phyloP scores from a whole-genome alignment of 305 asterid species.

The Fraxinus baroniana region DNA sequence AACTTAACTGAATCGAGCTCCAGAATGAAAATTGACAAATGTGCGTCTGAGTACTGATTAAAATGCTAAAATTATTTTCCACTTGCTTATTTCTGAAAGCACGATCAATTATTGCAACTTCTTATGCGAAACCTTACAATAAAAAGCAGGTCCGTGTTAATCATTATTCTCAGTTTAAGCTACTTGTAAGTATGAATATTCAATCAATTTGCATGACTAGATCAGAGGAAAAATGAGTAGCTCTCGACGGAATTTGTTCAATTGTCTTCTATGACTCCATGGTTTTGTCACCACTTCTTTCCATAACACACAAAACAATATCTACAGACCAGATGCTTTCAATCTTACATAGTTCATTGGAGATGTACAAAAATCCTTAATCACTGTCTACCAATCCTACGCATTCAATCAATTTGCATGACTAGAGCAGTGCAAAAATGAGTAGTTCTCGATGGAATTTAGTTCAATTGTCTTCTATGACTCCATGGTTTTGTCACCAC shows the following conservation, averaged over 20 bases:
- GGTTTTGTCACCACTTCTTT: not conserved
- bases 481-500: not conserved
- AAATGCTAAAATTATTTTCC: not conserved
- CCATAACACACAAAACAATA: not conserved
- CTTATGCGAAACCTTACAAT: not conserved
- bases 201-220: not conserved
- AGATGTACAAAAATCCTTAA: not conserved
- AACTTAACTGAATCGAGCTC: not conserved
- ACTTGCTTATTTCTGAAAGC: not conserved
- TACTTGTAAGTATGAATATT: not conserved
- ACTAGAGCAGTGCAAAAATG: not conserved
- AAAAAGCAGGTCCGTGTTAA: not conserved
- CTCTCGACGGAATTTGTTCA: no score
- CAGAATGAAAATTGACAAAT: not conserved
- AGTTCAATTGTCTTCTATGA: not conserved
- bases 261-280: not conserved
- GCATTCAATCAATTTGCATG: not conserved
- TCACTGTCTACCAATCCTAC: no score
- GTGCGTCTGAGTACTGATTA: not conserved
- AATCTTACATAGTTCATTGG: not conserved
- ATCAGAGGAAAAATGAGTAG: not conserved
- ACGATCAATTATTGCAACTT: not conserved
- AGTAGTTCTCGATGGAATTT: not conserved
- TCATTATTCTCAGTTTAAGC: not conserved
- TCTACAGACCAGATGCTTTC: not conserved